These are phyloP conservation scores for Inga oerstediana DNA, from an alignment of 306 rosid species.

Conservation along the genomic window DNA sequence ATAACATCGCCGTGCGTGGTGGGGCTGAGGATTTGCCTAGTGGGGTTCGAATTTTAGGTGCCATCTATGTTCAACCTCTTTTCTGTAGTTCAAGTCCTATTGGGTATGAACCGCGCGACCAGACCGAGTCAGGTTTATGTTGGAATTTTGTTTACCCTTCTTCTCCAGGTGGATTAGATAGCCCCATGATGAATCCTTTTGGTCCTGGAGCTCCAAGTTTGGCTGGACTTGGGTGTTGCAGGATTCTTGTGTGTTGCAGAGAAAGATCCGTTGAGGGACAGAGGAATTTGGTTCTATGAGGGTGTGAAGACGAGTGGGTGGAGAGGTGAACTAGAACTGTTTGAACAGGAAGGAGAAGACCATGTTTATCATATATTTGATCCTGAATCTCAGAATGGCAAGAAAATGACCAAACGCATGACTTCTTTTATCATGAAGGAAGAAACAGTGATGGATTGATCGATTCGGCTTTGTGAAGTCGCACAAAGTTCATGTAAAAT, in stretches of 20 bases:
- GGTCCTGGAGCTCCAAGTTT: constrained; percentile 37
- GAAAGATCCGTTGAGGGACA: constrained; percentile 30
- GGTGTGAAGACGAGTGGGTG: constrained; percentile 41
- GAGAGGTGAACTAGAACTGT: constrained; percentile 35
- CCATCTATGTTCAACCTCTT: constrained; percentile 45
- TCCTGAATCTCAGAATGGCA: constrained; percentile 16
- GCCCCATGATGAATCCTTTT: constrained; percentile 37
- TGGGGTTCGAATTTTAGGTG: constrained; percentile 29
- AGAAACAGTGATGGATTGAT: background rate
- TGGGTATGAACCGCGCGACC: constrained; percentile 28
- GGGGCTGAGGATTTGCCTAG: constrained; percentile 40
- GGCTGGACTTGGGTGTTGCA: constrained; percentile 42
- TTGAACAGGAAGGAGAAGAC: constrained; percentile 30
- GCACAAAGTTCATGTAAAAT: background rate
- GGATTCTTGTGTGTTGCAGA: constrained; percentile 31
- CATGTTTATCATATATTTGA: constrained; percentile 32
- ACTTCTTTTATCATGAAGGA: constrained; percentile 15
- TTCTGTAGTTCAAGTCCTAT: constrained; percentile 44
- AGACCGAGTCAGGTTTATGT: background rate
- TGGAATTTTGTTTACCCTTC: constrained; percentile 44
- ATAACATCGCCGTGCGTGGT: constrained; percentile 42
- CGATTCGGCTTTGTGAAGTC: background rate
- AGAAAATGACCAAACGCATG: background rate
- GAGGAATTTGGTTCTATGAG: constrained; percentile 42
- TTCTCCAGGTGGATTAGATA: constrained; percentile 38